phyloP scores from a whole-genome alignment of 208 protist genomes.

The Jaenimonas drosophilae region DNA sequence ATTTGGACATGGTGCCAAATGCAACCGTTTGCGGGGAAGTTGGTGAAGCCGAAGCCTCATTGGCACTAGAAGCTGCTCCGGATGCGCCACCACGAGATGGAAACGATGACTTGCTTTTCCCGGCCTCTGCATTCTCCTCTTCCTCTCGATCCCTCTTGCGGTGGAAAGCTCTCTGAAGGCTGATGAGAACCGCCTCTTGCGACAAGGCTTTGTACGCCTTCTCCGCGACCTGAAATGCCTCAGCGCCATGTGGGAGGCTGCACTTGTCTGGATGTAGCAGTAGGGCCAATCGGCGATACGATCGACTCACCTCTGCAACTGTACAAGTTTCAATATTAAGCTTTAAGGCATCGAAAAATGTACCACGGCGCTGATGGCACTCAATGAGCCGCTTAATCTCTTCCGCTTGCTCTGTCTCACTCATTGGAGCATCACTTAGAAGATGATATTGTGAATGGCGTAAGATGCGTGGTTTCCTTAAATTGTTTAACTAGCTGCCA shows the following conservation, averaged over 20 bases:
- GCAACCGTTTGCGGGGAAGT: too few relatives aligned
- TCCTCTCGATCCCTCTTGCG: conserved; percentile 34
- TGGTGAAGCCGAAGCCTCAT: too few relatives aligned
- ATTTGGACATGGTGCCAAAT: conserved; percentile 27
- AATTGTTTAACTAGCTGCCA: neutral
- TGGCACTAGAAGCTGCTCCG: neutral
- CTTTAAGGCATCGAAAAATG: conserved; percentile 52
- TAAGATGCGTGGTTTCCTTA: too few relatives aligned
- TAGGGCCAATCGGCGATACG: conserved; percentile 65
- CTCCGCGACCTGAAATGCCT: conserved; percentile 78
- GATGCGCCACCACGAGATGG: neutral
- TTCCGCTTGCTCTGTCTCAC: conserved; percentile 26
- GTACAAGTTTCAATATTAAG: conserved; percentile 53
- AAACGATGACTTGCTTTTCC: neutral
- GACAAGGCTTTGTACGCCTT: conserved; percentile 72
- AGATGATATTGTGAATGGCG: too few relatives aligned
- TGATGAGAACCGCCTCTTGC: conserved; percentile 50
- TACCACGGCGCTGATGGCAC: conserved; percentile 21
- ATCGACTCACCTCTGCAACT: conserved; percentile 50
- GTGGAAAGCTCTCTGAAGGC: conserved; percentile 70
- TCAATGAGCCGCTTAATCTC: conserved; percentile 61
- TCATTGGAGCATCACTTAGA: conserved; percentile 8
- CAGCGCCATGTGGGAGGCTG: conserved; percentile 45
- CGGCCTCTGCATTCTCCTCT: conserved; percentile 26
- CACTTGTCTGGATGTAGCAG: conserved; percentile 89